Conservation (phyloP, 2,329 filamentous ascomycete species). For the Huntiella omanensis region DNA sequence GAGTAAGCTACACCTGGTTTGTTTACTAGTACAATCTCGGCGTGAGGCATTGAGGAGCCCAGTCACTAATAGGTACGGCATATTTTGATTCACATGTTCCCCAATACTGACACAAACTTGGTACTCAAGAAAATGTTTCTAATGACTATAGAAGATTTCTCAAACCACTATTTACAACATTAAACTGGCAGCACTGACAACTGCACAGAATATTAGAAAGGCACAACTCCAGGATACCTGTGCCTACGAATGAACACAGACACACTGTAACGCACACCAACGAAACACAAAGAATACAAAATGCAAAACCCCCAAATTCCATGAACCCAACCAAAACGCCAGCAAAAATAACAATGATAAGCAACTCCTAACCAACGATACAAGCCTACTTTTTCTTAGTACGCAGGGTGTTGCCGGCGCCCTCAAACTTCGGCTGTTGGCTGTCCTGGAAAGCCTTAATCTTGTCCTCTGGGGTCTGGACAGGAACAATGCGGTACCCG, state of each 20-base stretch:
- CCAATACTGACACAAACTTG: no score
- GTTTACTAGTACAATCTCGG: no score
- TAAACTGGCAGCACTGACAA: no score
- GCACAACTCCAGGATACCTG: no score
- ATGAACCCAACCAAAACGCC: neutral
- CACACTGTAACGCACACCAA: no score
- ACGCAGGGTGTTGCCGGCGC: conserved; percentile 64
- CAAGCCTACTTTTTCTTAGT: conserved; percentile 53
- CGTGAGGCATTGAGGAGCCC: no score
- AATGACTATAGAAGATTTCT: neutral
- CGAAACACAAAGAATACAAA: neutral
- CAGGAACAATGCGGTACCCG: conserved; percentile 78
- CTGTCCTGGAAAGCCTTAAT: conserved; percentile 44
- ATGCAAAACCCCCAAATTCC: neutral
- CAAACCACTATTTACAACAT: neutral
- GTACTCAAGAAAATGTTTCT: neutral
- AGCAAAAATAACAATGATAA: neutral
- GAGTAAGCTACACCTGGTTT: no score
- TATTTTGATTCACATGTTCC: no score
- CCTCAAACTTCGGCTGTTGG: conserved; percentile 57
- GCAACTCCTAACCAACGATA: neutral
- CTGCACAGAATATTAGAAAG: no score
- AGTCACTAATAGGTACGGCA: no score
- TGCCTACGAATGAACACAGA: no score
- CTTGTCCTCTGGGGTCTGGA: conserved; percentile 60